A percentile compares a stretch with the other conserved stretches of the same genome.
Evolutionary conservation across 2,329 filamentous ascomycete genomes (phyloP).

Genomic region (Seiridium cupressi): DNA sequence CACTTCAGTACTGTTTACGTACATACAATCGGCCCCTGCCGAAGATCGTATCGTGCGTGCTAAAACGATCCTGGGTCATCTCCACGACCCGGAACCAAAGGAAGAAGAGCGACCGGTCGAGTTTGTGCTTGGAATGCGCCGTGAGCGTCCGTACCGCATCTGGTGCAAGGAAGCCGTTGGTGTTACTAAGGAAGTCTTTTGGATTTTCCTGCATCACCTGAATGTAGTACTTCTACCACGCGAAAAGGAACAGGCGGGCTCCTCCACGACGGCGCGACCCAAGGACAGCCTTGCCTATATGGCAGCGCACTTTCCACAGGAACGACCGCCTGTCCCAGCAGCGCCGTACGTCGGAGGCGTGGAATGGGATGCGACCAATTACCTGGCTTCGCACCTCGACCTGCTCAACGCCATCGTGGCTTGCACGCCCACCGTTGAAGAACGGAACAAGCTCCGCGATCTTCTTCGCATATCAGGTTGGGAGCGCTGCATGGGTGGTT

Average conservation of each 20-base stretch:
- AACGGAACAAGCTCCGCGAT: slow-evolving; percentile 76
- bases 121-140: slow-evolving; percentile 88
- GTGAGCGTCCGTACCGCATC: slow-evolving; percentile 81
- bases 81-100: slow-evolving; percentile 74
- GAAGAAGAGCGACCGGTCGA: slow-evolving; percentile 75
- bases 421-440: slow-evolving; percentile 65
- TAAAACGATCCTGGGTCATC: slow-evolving; percentile 70
- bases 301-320: slow-evolving; percentile 74
- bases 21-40: slow-evolving; percentile 67
- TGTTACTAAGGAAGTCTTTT: slow-evolving; percentile 97
- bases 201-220: slow-evolving; percentile 95
- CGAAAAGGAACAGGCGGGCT: slow-evolving; percentile 33
- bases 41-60: slow-evolving; percentile 68
- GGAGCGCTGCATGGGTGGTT: slow-evolving; percentile 85
- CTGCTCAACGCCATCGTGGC: slow-evolving; percentile 89
- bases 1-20: slow-evolving; percentile 84
- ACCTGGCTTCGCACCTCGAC: slow-evolving; percentile 88
- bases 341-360: slow-evolving; percentile 96
- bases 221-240: slow-evolving; percentile 75
- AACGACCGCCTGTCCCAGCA: slow-evolving; percentile 85
- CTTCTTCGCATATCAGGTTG: slow-evolving; percentile 82
- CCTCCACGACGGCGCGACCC: slow-evolving; percentile 21
- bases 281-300: slow-evolving; percentile 57
- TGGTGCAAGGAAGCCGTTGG: slow-evolving; percentile 93
- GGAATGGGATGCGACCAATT: slow-evolving; percentile 98